Base-by-base conservation (phyloP, 2,329 filamentous ascomycete species). In the Ceratocystis lukuohia region DNA sequence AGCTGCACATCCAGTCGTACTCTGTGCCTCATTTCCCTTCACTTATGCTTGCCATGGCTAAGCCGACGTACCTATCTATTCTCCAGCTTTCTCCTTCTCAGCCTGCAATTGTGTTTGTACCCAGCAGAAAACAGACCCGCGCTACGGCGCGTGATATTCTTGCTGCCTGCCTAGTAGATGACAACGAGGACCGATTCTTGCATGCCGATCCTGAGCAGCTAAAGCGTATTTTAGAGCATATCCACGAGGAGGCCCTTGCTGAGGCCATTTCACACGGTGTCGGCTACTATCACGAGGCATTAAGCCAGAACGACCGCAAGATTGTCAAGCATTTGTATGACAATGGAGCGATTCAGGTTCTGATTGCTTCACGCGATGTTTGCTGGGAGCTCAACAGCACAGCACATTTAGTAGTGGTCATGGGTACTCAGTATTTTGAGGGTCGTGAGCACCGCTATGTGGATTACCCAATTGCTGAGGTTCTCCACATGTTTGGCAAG, bases 371-470 rank as follows among this genome's bases (percentile, higher is more conserved):
- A 66, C 85, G 94, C 65, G 93, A 99, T 76, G 91, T 94, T 62
- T 96, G 92, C 77, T 99, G 94, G 93, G 93, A 97, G 76, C 80
- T 99, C 65, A 86, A 96, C 70, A 87, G 86, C 73, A 90, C 84
- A 1, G 92, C 93, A 3, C 92, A 97, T 74, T 80, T 99, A 15
- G 92, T 97, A 15, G 84, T 99, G 61, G 87, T 99, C 41, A 97
- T 99, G 92, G 92, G 92, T 17, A 99, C 95, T 1, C 94, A 99
- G 73, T 96, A 92, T 77, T 99, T 93, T 70, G 94, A 99, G 72
- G 94, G 94, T 5, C 87, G 91, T 63, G 93, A 99, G 76, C 95
- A 99, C 75, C 88, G 95, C 69, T 99, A 99, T 75, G 86, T 97
- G 65, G 94, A 99, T 76, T 99, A 99, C 72, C 88, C 91, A 3